phyloP scores from a whole-genome alignment of 1,284 basidiomycete species.

The Inonotus hispidus region DNA sequence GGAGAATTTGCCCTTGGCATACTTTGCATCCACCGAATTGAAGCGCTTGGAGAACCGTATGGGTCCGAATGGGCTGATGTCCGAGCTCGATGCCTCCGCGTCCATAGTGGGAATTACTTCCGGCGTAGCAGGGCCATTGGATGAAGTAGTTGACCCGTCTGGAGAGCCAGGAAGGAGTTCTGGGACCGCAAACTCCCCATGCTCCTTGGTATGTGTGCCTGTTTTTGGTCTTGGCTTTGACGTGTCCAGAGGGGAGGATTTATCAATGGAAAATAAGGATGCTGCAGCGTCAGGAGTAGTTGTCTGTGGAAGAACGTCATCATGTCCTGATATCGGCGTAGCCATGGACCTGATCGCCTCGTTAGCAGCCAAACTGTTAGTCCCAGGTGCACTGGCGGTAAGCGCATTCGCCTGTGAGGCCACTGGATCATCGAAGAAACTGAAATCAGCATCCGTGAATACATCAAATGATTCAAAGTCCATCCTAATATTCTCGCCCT shows the following conservation, averaged over 20 bases:
- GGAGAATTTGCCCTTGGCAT: slow-evolving; percentile 69
- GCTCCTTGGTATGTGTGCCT: slow-evolving; percentile 27
- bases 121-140: slow-evolving; percentile 49
- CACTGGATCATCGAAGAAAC: slow-evolving; percentile 59
- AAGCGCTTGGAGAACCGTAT: slow-evolving; percentile 65
- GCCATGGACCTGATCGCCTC: slow-evolving; percentile 24
- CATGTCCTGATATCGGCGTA: slow-evolving; percentile 21
- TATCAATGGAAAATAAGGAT: background rate
- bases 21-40: slow-evolving; percentile 60
- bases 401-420: background rate
- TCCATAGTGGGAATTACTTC: slow-evolving; percentile 28
- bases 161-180: slow-evolving; percentile 37
- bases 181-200: slow-evolving; percentile 24
- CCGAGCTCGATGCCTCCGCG: slow-evolving; percentile 11
- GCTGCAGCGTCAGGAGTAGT: background rate
- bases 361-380: slow-evolving; percentile 24
- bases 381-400: slow-evolving; percentile 22
- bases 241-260: slow-evolving; percentile 27
- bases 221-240: slow-evolving; percentile 24
- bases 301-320: background rate
- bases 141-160: slow-evolving; percentile 32
- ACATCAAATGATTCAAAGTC: slow-evolving; percentile 35
- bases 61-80: slow-evolving; percentile 48
- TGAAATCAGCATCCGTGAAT: slow-evolving; percentile 77
- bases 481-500: background rate